Evolutionary conservation across 176 grass and related monocot species (phyloP), one percentile per base, ranked within the genome.

Genomic region (Chloris gayana): DNA sequence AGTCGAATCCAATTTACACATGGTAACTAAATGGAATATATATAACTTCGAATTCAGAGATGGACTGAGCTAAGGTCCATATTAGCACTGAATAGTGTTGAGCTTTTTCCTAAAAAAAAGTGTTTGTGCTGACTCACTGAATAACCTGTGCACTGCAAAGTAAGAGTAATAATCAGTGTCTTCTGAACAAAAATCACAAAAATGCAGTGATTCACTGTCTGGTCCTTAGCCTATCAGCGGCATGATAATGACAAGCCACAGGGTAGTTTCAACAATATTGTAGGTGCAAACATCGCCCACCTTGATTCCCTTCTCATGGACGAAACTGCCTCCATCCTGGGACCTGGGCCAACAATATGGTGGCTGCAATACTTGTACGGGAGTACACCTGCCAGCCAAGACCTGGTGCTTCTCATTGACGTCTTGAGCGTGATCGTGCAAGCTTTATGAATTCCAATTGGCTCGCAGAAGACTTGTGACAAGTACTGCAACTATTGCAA

Each of bases 401-500:
- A 66, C 3, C 30, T 66, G 29, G 60, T 35, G 42, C 29, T 35
- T 3, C 34, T 26, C 12, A 50, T 50, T 50, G 32, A 21, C 1
- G 61, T 66, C 42, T 78, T 66, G 1, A 78, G 42, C 4, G 29
- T 66, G 29, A 78, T 66, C 15, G 42, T 66, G 61, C 60, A 50
- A 17, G 60, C 6, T 5, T 25, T 51, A 12, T 4, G 29, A 24
- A 78, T 66, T 13, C 76, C 61, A 78, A 78, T 66, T 14, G 5
- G 0, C 2, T 21, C 4, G 30, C 60, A 78, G 76, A 78, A 78
- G 11, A 11, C 15, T 11, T 1, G 4, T 0, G 76, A 15, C 13
- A 78, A 51, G 1, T 19, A 11, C 76, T 78, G 63, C 60, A 78
- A 65, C 7, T 27, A 62, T 7, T 25, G 41, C 29, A 7, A 76